A percentile compares a stretch with the other conserved stretches of the same genome.
These are phyloP conservation scores for Punctularia strigosozonata DNA, from an alignment of 768 basidiomycete genomes.

Conservation along the genomic window DNA sequence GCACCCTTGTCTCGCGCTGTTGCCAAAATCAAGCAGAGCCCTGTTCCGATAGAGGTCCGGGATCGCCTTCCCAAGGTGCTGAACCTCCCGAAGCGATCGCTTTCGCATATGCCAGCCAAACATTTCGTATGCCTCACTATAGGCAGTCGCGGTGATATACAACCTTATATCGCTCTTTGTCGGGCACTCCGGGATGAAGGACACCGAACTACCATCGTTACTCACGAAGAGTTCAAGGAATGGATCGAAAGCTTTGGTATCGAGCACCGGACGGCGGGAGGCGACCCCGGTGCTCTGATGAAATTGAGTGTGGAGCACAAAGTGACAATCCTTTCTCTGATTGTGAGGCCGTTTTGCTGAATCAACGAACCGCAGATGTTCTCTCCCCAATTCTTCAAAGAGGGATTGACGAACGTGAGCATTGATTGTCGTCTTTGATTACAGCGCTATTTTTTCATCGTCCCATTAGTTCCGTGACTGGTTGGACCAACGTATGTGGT, in stretches of 20 bases:
- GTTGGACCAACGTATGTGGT: conserved; percentile 45
- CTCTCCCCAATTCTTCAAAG: conserved; percentile 60
- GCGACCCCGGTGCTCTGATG: conserved; percentile 61
- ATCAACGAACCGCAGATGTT: conserved; percentile 38
- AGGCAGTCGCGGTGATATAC: conserved; percentile 44
- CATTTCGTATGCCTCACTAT: conserved; percentile 59
- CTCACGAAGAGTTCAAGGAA: conserved; percentile 33
- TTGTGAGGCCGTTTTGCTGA: conserved; percentile 15
- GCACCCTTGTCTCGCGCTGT: conserved; percentile 32
- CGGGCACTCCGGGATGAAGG: conserved; percentile 28
- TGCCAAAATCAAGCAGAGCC: conserved; percentile 17
- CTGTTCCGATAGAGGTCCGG: conserved; percentile 19
- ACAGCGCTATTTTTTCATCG: neutral
- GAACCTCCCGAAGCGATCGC: conserved; percentile 28
- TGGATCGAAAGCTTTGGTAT: conserved; percentile 55
- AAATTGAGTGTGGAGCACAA: conserved; percentile 42
- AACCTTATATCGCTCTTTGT: conserved; percentile 37
- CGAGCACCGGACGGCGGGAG: conserved; percentile 48
- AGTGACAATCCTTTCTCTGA: conserved; percentile 11
- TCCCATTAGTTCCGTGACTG: conserved; percentile 43
- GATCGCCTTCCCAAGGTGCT: conserved; percentile 32
- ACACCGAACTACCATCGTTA: conserved; percentile 34
- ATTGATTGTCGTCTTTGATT: no score
- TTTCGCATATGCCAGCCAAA: conserved; percentile 21
- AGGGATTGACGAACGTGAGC: conserved; percentile 41